These are phyloP conservation scores for Venturiaceae sp. DNA, from an alignment of 2,329 filamentous ascomycete genomes.

Conservation along the genomic window DNA sequence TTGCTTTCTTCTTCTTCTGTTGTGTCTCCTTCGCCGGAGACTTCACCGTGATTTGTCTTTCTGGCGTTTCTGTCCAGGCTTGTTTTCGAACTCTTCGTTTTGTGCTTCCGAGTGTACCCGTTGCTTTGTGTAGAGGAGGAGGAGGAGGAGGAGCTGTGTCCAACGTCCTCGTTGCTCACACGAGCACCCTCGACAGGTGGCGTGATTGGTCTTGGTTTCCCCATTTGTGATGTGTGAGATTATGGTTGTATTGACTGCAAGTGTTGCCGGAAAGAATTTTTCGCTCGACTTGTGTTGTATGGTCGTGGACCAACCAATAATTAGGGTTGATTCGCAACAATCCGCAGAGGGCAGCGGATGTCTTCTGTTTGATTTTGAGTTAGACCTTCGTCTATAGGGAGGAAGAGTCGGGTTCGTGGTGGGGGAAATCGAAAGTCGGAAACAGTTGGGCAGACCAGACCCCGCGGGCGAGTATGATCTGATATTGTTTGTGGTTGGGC, in stretches of 20 bases:
- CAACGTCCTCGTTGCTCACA: constrained; percentile 5
- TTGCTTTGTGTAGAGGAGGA: not conserved
- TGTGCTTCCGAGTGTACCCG: not conserved
- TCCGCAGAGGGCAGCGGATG: too few species aligned
- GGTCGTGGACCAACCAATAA: not conserved
- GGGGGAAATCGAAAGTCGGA: not conserved
- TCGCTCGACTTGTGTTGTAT: not conserved
- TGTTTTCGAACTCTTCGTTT: not conserved
- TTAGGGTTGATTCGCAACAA: not conserved
- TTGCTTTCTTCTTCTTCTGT: constrained; percentile 14
- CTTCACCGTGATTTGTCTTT: constrained; percentile 19
- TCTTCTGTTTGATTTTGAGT: not conserved
- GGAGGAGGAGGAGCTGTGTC: not conserved
- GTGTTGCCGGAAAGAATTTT: not conserved
- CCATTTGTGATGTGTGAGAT: not conserved
- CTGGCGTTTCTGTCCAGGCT: constrained; percentile 15
- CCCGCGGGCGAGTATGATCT: not conserved
- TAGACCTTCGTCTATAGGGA: not conserved
- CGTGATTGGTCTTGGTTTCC: not conserved
- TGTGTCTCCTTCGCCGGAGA: constrained; percentile 22
- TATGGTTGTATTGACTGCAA: not conserved
- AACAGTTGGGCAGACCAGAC: not conserved
- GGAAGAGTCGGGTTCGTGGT: not conserved
- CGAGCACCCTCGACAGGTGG: not conserved
- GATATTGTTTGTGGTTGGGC: not conserved